Evolutionary conservation across 1,284 basidiomycete species (phyloP).

Genomic region (Cystobasidiaceae sp.): DNA sequence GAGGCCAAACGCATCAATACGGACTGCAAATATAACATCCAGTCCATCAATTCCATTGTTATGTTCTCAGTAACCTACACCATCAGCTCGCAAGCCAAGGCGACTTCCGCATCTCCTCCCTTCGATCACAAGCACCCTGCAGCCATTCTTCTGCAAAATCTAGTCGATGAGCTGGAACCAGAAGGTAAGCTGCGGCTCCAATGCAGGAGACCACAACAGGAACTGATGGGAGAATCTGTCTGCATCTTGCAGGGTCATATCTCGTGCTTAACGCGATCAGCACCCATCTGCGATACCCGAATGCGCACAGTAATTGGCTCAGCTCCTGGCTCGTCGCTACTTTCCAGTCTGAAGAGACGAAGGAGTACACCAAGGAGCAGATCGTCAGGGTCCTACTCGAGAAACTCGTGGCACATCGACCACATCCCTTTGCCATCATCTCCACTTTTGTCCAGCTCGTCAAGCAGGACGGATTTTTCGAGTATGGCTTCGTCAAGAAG

Average conservation of each 20-base stretch:
- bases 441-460: constrained; percentile 46
- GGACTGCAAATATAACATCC: constrained; percentile 72
- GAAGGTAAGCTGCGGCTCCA: constrained; percentile 61
- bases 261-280: constrained; percentile 84
- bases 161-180: constrained; percentile 75
- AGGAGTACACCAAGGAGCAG: constrained; percentile 77
- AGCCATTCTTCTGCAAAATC: constrained; percentile 70
- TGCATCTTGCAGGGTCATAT: constrained; percentile 67
- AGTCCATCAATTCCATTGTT: constrained; percentile 85
- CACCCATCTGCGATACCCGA: constrained; percentile 70
- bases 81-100: constrained; percentile 56
- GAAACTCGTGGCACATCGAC: constrained; percentile 28
- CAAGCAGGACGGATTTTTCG: constrained; percentile 24
- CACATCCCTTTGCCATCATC: constrained; percentile 41
- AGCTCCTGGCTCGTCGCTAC: constrained; percentile 79
- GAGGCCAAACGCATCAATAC: constrained; percentile 33
- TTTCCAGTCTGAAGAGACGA: constrained; percentile 64
- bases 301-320: constrained; percentile 76
- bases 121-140: constrained; percentile 76
- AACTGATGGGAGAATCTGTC: too few relatives aligned
- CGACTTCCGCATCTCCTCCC: background rate
- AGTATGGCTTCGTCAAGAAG: constrained; percentile 23
- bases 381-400: constrained; percentile 61
- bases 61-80: constrained; percentile 57
- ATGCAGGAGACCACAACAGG: background rate